Evolutionary conservation across 768 basidiomycete genomes (phyloP), one percentile per base, ranked within the genome.

Genomic region (Amanita exitialis): DNA sequence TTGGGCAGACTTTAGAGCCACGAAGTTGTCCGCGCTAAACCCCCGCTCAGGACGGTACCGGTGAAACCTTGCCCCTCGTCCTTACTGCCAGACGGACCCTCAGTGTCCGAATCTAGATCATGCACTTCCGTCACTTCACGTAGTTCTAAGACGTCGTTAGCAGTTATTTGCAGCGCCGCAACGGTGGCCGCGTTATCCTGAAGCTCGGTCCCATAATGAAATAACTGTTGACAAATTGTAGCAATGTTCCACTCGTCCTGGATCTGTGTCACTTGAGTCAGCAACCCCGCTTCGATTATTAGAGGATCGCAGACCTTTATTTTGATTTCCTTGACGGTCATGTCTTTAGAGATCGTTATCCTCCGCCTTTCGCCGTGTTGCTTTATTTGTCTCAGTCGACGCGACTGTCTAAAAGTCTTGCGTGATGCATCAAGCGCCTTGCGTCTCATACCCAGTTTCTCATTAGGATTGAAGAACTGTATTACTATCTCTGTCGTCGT

Each of bases 251-350:
- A 67, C 39, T 75, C 71, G 25, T 78, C 74, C 42, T 83, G 79
- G 38, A 89, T 60, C 88, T 90, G 57, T 23, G 42, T 47, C 53
- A 53, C 48, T 9, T 18, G 32, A 16, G n/a, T 47, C 27, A 48
- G 25, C 16, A 28, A 43, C 35, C 5, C 21, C 23, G 28, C 34
- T 7, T 21, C 15, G n/a, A 48, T 28, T 41, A 50, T 3, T 32
- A 25, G 25, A 64, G 78, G 53, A 52, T 47, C 23, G 23, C 35
- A 36, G n/a, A 88, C 84, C 72, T 78, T 73, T 49, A 86, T 60
- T 64, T 90, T 90, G 58, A 91, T 78, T 13, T 90, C 87, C 62
- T 83, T 89, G 46, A 92, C 74, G 0, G 83, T 81, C 55, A 78
- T 88, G 27, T 65, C 61, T 62, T 86, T 90, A 39, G 70, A 68